Percentiles rank a stretch among this genome's conserved stretches.
phyloP scores from a whole-genome alignment of 2,329 filamentous ascomycete species.

The Neofusicoccum umdonicola region DNA sequence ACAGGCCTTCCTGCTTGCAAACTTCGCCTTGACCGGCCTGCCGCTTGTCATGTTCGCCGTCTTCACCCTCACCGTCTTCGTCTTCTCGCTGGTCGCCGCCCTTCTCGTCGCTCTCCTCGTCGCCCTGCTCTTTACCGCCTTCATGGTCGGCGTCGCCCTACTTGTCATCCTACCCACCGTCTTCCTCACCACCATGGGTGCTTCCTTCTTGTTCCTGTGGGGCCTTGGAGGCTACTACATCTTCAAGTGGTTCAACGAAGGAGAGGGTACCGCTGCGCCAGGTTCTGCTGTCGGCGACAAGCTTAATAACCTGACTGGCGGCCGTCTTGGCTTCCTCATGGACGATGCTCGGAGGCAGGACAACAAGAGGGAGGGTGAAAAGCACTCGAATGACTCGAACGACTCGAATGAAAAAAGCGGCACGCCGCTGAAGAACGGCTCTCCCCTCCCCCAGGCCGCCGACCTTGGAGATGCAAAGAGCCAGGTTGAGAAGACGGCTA shows the following conservation, averaged over 20 bases:
- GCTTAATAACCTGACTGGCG: conserved; percentile 40
- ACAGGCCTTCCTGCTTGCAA: conserved; percentile 66
- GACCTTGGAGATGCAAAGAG: conserved; percentile 23
- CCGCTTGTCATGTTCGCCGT: conserved; percentile 67
- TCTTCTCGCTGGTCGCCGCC: conserved; percentile 62
- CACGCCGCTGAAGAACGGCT: not conserved
- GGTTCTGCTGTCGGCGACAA: conserved; percentile 41
- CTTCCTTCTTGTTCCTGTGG: conserved; percentile 66
- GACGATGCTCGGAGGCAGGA: conserved; percentile 22
- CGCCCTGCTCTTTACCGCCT: conserved; percentile 61
- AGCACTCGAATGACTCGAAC: conserved; percentile 1
- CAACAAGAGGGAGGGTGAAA: not conserved
- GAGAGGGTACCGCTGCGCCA: conserved; percentile 26
- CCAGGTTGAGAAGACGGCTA: conserved; percentile 10
- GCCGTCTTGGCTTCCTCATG: conserved; percentile 36
- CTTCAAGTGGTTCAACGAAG: conserved; percentile 42
- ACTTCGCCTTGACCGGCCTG: conserved; percentile 63
- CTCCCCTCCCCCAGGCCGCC: not conserved
- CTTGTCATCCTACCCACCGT: conserved; percentile 67
- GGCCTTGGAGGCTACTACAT: conserved; percentile 59
- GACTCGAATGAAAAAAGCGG: not conserved
- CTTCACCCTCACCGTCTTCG: conserved; percentile 62
- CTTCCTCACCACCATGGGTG: conserved; percentile 62
- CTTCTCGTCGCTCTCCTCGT: conserved; percentile 52
- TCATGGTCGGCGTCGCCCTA: conserved; percentile 66